Conservation (phyloP, 768 basidiomycete genomes). For the Suillus discolor region DNA sequence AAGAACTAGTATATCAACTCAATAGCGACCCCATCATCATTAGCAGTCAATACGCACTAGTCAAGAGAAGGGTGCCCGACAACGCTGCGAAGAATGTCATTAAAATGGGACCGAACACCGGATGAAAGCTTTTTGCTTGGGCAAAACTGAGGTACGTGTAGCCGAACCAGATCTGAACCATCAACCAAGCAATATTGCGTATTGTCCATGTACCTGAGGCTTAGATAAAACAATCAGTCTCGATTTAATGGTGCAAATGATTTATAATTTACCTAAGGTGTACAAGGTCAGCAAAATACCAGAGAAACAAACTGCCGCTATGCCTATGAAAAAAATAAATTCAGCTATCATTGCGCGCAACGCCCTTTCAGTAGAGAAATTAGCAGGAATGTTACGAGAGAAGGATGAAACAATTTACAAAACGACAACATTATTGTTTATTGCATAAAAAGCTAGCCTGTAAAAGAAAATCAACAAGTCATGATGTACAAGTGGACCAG, state of each 20-base stretch:
- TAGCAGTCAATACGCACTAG: conserved; percentile 52
- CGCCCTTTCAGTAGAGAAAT: conserved; percentile 47
- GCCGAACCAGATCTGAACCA: conserved; percentile 89
- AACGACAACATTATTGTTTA: conserved; percentile 78
- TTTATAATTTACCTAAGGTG: conserved; percentile 42
- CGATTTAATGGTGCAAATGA: background rate
- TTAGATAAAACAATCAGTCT: conserved; percentile 31
- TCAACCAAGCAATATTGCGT: conserved; percentile 74
- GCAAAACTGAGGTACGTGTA: conserved; percentile 66
- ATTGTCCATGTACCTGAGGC: conserved; percentile 30
- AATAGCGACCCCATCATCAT: conserved; percentile 9
- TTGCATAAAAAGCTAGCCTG: conserved; percentile 78
- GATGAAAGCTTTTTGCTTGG: conserved; percentile 62
- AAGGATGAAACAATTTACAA: conserved; percentile 44
- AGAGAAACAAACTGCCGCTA: conserved; percentile 80
- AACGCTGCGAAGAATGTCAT: conserved; percentile 82
- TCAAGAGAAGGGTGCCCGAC: conserved; percentile 76
- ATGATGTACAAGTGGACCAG: background rate
- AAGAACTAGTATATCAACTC: conserved; percentile 44
- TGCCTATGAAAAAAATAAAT: conserved; percentile 77
- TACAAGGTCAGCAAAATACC: conserved; percentile 64
- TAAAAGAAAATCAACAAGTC: conserved; percentile 7
- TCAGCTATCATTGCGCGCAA: conserved; percentile 82
- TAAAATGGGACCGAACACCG: conserved; percentile 73
- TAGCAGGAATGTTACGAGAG: conserved; percentile 8